Base-by-base conservation (phyloP, 2,329 filamentous ascomycete species). In the Xylariales sp. region DNA sequence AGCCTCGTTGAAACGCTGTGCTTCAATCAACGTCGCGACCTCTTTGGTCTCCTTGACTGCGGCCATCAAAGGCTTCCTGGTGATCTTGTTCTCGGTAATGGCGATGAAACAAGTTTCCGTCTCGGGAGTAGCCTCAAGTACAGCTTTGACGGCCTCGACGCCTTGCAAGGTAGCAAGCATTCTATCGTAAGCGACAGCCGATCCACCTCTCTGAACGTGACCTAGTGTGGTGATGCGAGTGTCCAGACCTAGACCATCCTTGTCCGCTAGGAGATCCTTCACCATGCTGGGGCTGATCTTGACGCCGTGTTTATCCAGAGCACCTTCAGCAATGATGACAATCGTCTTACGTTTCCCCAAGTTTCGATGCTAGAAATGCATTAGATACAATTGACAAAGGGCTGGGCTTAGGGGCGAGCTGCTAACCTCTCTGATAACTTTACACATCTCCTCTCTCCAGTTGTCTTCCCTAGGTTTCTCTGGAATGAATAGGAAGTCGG, bases 61-160 rank as follows among this genome's bases (percentile, higher is more conserved):
- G 77, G 97, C 88, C 84, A 98, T 92, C 32, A 99, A 84, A 23
- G 94, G 91, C 74, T 94, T 94, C 63, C 94, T 89, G 71, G 94
- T 90, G 78, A 99, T 98, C 83, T 99, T 97, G 87, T 98, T 98
- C 84, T 99, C 96, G 71, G 91, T 94, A 73, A 99, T 94, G 74
- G 94, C 94, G 78, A 99, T 98, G 77, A 99, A 94, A 65, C 94
- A 95, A 56, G 94, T 97, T 63, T 93, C 93, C 0, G 93, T 95
- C 50, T 96, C 91, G 9, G 96, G 94, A 0, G 90, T 97, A 57
- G 93, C 93, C 72, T 97, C 93, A 34, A 97, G 86, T 18, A 97
- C 93, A 28, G 95, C 94, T 75, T 92, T 93, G 76, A 98, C 94
- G 30, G 94, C 95, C 80, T 97, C 94, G 3, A 97, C 93, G 75